Evolutionary conservation across 2,329 filamentous ascomycete genomes (phyloP).

Genomic region (Fusarium guadeloupense): DNA sequence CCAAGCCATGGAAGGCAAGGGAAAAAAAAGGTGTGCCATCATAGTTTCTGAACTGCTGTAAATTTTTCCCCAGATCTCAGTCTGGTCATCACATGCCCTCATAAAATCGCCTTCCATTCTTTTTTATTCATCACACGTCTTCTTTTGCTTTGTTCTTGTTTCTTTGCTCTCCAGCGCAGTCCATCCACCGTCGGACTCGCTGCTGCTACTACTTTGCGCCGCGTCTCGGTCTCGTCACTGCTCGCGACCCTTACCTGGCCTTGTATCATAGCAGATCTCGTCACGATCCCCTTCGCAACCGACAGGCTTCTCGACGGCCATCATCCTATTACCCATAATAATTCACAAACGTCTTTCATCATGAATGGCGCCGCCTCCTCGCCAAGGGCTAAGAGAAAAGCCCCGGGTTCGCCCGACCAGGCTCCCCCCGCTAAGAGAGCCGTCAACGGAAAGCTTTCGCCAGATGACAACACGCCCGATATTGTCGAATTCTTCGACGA

Average conservation of each 20-base stretch:
- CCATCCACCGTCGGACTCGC: slow-evolving; percentile 39
- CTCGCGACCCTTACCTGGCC: slow-evolving; percentile 32
- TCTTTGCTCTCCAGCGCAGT: slow-evolving; percentile 20
- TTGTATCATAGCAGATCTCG: slow-evolving; percentile 18
- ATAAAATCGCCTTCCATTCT: slow-evolving; percentile 24
- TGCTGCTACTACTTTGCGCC: slow-evolving; percentile 36
- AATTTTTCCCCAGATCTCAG: slow-evolving; percentile 42
- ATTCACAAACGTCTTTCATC: slow-evolving; percentile 24
- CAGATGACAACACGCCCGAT: slow-evolving; percentile 61
- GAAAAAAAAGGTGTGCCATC: slow-evolving; percentile 33
- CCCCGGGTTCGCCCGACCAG: slow-evolving; percentile 53
- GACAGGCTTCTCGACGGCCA: slow-evolving; percentile 11
- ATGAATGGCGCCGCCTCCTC: slow-evolving; percentile 57
- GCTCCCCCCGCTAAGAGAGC: slow-evolving; percentile 49
- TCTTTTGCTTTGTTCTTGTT: slow-evolving; percentile 14
- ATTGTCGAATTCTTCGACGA: slow-evolving; percentile 52
- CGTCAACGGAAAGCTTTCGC: slow-evolving; percentile 59
- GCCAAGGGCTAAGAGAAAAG: slow-evolving; percentile 63
- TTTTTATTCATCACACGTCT: slow-evolving; percentile 30
- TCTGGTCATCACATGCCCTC: slow-evolving; percentile 48
- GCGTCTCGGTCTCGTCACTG: slow-evolving; percentile 24
- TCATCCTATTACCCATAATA: slow-evolving; percentile 4
- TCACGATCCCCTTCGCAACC: slow-evolving; percentile 22
- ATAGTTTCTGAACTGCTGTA: slow-evolving; percentile 30
- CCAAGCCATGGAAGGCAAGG: slow-evolving; percentile 7